A percentile compares a stretch with the other conserved stretches of the same genome.
Evolutionary conservation across 129 eudicot genomes (phyloP).

Genomic region (Centella asiatica): DNA sequence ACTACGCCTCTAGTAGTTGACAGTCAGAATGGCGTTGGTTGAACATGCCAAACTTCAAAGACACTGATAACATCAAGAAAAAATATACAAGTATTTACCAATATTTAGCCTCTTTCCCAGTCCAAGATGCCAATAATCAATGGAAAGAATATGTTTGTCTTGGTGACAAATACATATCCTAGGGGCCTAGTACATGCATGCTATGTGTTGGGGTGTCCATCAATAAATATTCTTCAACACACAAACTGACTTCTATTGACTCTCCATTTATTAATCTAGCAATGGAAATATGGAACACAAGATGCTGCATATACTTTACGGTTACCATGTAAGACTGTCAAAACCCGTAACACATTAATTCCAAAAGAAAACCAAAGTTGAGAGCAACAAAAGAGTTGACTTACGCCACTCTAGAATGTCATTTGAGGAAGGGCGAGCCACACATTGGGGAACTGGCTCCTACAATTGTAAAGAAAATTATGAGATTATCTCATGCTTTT

Average conservation of each 20-base stretch:
- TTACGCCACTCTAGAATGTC: conserved; percentile 99
- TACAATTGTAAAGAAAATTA: conserved; percentile 15
- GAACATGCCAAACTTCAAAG: too few relatives aligned
- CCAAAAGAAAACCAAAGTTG: neutral
- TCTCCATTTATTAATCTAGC: neutral
- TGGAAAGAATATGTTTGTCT: too few relatives aligned
- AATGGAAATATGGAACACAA: neutral
- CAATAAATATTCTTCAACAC: too few relatives aligned
- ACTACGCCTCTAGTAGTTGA: too few relatives aligned
- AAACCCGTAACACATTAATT: neutral
- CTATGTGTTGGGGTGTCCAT: neutral
- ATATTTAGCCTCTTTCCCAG: too few relatives aligned
- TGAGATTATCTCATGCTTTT: neutral
- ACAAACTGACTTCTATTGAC: neutral
- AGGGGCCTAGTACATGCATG: neutral
- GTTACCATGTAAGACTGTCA: neutral
- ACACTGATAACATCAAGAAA: too few relatives aligned
- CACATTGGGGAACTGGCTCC: conserved; percentile 96
- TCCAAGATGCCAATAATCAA: neutral
- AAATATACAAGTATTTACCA: too few relatives aligned
- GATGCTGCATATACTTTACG: neutral
- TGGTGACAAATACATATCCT: too few relatives aligned
- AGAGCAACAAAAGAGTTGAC: conserved; percentile 29
- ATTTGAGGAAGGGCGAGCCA: conserved; percentile 92
- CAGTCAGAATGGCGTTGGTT: too few relatives aligned